These are phyloP conservation scores for Gracilaria gracilis DNA, from an alignment of 23 red algal genomes.

Conservation along the genomic window DNA sequence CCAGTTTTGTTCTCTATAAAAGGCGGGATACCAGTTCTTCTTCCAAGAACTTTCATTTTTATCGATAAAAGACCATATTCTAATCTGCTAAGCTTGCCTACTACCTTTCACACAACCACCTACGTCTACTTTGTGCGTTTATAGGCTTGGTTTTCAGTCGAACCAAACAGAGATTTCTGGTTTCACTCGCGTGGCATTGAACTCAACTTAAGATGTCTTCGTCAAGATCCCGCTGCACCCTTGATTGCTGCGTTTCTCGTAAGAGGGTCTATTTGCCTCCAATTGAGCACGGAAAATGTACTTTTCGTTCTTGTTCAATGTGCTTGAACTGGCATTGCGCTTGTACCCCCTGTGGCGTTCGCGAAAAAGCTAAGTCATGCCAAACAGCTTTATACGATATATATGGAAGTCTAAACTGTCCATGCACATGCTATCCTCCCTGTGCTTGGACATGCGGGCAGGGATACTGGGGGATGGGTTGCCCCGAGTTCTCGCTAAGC, in stretches of 20 bases:
- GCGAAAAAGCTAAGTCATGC: not conserved
- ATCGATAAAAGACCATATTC: not conserved
- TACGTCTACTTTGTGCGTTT: not conserved
- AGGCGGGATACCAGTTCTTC: not conserved
- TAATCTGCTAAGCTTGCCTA: not conserved
- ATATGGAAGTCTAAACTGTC: not conserved
- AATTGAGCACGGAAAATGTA: not conserved
- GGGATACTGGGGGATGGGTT: not conserved
- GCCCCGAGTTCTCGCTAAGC: not conserved
- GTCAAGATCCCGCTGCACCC: not conserved
- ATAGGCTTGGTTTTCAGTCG: too few relatives aligned
- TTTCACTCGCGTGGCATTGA: too few relatives aligned
- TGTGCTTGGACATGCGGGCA: not conserved
- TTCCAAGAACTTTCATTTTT: not conserved
- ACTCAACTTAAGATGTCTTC: not conserved
- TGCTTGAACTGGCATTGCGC: slow-evolving; percentile 12
- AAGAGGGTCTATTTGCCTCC: not conserved
- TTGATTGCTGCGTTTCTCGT: not conserved
- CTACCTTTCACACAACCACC: not conserved
- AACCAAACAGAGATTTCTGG: not conserved
- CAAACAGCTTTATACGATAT: not conserved
- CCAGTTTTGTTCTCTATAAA: not conserved
- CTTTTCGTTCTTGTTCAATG: not conserved
- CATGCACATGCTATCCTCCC: not conserved
- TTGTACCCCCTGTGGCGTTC: slow-evolving; percentile 11